Conservation (phyloP, 1,139 yeast genomes). For the Pichia sp. region DNA sequence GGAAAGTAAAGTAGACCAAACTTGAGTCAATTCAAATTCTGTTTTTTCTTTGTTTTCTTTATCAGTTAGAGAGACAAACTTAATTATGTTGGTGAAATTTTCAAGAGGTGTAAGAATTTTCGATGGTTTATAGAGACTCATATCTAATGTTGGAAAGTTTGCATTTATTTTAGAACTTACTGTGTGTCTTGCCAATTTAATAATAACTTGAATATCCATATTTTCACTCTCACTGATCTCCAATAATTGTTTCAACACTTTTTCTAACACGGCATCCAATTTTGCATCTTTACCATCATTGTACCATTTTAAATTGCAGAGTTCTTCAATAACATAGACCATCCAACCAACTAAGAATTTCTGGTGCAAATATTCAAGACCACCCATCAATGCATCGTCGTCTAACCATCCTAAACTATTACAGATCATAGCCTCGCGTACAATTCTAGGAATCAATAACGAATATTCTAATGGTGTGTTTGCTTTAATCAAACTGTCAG, state of each 20-base stretch:
- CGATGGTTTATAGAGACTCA: background rate
- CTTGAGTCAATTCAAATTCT: conserved; percentile 11
- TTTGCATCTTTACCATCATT: conserved; percentile 13
- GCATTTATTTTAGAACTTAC: conserved; percentile 18
- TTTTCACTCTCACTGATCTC: conserved; percentile 19
- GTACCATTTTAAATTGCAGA: conserved; percentile 23
- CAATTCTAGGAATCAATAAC: conserved; percentile 66
- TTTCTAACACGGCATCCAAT: conserved; percentile 16
- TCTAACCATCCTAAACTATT: conserved; percentile 54
- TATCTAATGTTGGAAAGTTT: conserved; percentile 2
- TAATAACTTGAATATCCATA: conserved; percentile 24
- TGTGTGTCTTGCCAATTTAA: conserved; percentile 21
- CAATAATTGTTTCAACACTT: conserved; percentile 23
- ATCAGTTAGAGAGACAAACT: conserved; percentile 2
- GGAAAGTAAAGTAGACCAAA: conserved; percentile 11
- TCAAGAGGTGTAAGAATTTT: background rate
- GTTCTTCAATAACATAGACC: conserved; percentile 37
- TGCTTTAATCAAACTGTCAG: conserved; percentile 74
- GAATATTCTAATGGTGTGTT: conserved; percentile 69
- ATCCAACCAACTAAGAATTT: conserved; percentile 52
- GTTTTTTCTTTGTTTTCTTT: background rate
- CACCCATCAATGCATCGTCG: conserved; percentile 46
- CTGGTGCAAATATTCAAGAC: conserved; percentile 63
- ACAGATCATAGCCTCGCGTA: conserved; percentile 71
- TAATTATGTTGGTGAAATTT: conserved; percentile 3